A percentile compares a stretch with the other conserved stretches of the same genome.
Conservation (phyloP, 176 grass and related monocot genomes). For the Calamus simplicifolius region DNA sequence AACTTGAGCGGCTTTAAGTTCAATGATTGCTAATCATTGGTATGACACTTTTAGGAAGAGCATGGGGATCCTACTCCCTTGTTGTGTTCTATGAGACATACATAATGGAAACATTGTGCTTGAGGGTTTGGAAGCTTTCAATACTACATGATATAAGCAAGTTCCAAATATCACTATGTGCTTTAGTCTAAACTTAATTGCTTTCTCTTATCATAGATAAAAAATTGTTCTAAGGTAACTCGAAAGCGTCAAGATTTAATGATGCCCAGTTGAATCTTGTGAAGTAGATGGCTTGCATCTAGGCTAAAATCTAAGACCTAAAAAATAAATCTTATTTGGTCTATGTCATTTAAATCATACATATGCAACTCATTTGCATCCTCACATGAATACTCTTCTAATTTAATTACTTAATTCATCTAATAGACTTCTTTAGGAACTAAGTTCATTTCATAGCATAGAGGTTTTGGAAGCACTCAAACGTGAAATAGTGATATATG, state of each 20-base stretch:
- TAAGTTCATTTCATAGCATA: too few species aligned
- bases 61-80: conserved; percentile 43
- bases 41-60: conserved; percentile 38
- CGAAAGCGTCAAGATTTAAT: background rate
- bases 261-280: too few species aligned
- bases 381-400: too few species aligned
- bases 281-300: too few species aligned
- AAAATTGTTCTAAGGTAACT: background rate
- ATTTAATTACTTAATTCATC: too few species aligned
- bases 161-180: conserved; percentile 6
- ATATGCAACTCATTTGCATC: too few species aligned
- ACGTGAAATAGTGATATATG: too few species aligned
- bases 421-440: too few species aligned
- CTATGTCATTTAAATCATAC: too few species aligned
- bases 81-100: conserved; percentile 44
- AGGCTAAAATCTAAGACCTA: too few species aligned
- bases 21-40: conserved; percentile 23
- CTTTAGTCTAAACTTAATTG: background rate
- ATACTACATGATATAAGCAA: background rate
- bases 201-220: background rate
- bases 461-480: too few species aligned
- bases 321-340: too few species aligned
- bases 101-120: conserved; percentile 32
- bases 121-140: conserved; percentile 44
- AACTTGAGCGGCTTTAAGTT: conserved; percentile 37